phyloP scores from a whole-genome alignment of 2,329 filamentous ascomycete species.

The Pestalotiopsis sp. region DNA sequence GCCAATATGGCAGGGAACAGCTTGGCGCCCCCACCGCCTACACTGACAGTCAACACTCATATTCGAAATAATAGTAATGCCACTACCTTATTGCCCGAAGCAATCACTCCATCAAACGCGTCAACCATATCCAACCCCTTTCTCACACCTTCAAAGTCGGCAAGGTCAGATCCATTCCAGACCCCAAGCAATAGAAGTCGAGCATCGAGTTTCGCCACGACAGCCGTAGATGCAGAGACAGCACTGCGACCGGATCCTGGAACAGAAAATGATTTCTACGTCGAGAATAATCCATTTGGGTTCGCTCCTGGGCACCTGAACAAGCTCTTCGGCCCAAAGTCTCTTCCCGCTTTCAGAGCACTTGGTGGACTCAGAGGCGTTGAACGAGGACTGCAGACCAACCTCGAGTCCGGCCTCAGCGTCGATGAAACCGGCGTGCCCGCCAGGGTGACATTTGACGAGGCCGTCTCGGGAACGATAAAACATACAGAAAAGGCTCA shows the following conservation, averaged over 20 bases:
- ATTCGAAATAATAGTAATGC: constrained; percentile 22
- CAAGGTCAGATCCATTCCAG: constrained; percentile 24
- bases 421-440: constrained; percentile 57
- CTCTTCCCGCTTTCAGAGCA: constrained; percentile 66
- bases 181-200: constrained; percentile 30
- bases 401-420: constrained; percentile 64
- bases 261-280: constrained; percentile 67
- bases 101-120: constrained; percentile 25
- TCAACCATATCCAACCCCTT: constrained; percentile 34
- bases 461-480: constrained; percentile 25
- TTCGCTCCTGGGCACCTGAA: constrained; percentile 73
- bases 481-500: constrained; percentile 18
- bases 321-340: constrained; percentile 77
- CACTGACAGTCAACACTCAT: constrained; percentile 26
- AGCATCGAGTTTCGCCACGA: constrained; percentile 25
- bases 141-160: constrained; percentile 26
- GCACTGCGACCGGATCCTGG: constrained; percentile 69
- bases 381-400: constrained; percentile 67
- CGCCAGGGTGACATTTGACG: constrained; percentile 29
- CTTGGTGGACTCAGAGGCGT: constrained; percentile 69
- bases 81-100: constrained; percentile 23
- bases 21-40: constrained; percentile 30
- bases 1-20: constrained; percentile 13
- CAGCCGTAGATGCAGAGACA: constrained; percentile 34
- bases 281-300: constrained; percentile 71